Evolutionary conservation across 371 early-diverging fungal genomes (phyloP).

Genomic region (Mucor velutinosus): DNA sequence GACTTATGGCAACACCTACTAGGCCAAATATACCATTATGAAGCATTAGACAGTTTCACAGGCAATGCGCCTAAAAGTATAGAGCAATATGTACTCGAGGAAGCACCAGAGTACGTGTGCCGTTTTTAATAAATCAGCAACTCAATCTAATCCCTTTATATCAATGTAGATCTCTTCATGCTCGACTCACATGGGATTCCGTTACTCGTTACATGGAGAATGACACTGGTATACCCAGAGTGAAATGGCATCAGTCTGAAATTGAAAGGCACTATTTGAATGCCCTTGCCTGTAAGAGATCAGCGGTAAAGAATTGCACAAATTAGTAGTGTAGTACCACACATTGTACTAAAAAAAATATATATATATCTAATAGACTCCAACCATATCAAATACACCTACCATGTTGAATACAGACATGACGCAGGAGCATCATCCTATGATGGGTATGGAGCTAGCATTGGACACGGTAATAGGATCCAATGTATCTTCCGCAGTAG

Average conservation of each 20-base stretch:
- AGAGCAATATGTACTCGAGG: slow-evolving; percentile 1
- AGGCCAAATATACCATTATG: neutral
- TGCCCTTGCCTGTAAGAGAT: slow-evolving; percentile 20
- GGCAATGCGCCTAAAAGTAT: slow-evolving; percentile 5
- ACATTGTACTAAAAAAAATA: neutral
- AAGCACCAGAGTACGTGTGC: slow-evolving; percentile 7
- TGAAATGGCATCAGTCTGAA: slow-evolving; percentile 25
- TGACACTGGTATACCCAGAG: slow-evolving; percentile 30
- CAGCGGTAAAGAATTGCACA: neutral
- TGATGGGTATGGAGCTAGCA: neutral
- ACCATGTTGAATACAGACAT: neutral
- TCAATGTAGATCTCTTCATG: slow-evolving; percentile 17
- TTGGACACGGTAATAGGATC: neutral
- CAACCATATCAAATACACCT: neutral
- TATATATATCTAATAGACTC: neutral
- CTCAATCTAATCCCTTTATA: neutral
- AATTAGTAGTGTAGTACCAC: neutral
- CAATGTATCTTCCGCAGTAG: neutral
- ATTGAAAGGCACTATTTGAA: slow-evolving; percentile 23
- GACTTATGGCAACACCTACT: neutral
- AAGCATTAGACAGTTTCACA: neutral
- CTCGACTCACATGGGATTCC: slow-evolving; percentile 24
- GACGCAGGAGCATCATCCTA: neutral
- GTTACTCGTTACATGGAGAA: slow-evolving; percentile 25
- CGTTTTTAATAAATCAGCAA: neutral